A percentile compares a stretch with the other conserved stretches of the same genome.
phyloP scores from a whole-genome alignment of 495 filamentous ascomycete genomes.

The Aspergillus diversus region DNA sequence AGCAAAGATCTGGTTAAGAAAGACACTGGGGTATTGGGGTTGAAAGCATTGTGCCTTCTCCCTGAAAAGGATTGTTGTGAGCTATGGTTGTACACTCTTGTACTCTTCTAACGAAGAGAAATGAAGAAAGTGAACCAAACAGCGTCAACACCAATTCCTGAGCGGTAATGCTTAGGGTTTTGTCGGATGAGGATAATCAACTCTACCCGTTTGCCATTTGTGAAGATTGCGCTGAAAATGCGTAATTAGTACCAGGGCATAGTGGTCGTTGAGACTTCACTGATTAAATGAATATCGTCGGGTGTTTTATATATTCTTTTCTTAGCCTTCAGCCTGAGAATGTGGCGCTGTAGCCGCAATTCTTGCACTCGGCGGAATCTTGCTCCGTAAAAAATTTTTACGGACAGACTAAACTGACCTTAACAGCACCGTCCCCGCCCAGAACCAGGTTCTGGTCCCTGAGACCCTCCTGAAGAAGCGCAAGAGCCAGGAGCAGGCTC shows the following conservation, averaged over 20 bases:
- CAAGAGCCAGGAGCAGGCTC: conserved; percentile 98
- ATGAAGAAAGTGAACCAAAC: conserved; percentile 31
- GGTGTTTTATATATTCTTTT: conserved; percentile 58
- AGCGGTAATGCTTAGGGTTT: conserved; percentile 69
- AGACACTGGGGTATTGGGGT: conserved; percentile 75
- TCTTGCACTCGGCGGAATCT: conserved; percentile 83
- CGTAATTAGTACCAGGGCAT: conserved; percentile 28
- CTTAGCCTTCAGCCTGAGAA: conserved; percentile 71
- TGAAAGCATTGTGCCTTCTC: conserved; percentile 72
- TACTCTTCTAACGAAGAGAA: conserved; percentile 21
- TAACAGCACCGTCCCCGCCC: conserved; percentile 80
- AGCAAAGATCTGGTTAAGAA: conserved; percentile 49
- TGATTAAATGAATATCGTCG: conserved; percentile 78
- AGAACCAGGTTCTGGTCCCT: conserved; percentile 92
- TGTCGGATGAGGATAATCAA: conserved; percentile 68
- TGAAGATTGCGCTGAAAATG: conserved; percentile 42
- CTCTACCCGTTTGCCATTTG: conserved; percentile 13
- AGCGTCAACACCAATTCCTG: conserved; percentile 60
- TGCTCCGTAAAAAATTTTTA: conserved; percentile 53
- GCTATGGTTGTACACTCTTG: conserved; percentile 40
- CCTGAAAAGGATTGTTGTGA: conserved; percentile 78
- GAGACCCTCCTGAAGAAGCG: conserved; percentile 99
- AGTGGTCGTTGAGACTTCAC: conserved; percentile 54
- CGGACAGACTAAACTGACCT: conserved; percentile 75
- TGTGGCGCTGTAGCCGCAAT: conserved; percentile 86